Evolutionary conservation across 495 filamentous ascomycete species (phyloP), one percentile per base, ranked within the genome.

Genomic region (Penicillium mononematosum): DNA sequence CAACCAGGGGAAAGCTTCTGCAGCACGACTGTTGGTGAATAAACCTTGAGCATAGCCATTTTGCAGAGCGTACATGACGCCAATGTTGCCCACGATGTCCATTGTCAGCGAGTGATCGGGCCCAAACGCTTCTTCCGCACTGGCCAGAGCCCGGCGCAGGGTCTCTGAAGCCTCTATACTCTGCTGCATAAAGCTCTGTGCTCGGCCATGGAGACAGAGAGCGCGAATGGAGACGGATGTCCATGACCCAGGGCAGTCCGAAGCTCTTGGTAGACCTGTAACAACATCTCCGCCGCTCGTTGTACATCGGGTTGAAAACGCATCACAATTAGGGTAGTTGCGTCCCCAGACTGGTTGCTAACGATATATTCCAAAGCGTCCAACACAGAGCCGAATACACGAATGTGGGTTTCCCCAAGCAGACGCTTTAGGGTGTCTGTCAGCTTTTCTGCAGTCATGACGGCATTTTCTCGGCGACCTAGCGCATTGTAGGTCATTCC

Each of bases 321-420:
- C 54, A 53, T 51, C 0, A 51, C 20, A 2, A 64, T 20, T 12
- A 59, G 16, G 0, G 60, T 31, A 2, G n/a, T 46, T 27, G 41
- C 24, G 44, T 49, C 41, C 24, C 58, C 65, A 4, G 47, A 39
- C 3, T 67, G 63, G 25, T 67, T 65, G 20, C 56, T 63, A 16
- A 72, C 45, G 2, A 66, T 41, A 20, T 68, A 69, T 9, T 75
- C 68, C 2, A 70, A 50, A 0, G 49, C 60, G 49, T 72, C 67
- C 12, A 75, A 56, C 3, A 46, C 50, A 1, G 62, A 61, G 8
- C 39, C 44, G 14, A 62, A 69, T 9, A 66, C 65, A 11, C 55
- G 58, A 38, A 75, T 70, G 43, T 75, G 72, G 17, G 64, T 73
- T 0, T 66, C 62, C 1, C 72, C 72, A 1, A 75, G 59, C 0